Conservation (phyloP, 1,284 basidiomycete genomes). For the Cryptococcus maquisensis region DNA sequence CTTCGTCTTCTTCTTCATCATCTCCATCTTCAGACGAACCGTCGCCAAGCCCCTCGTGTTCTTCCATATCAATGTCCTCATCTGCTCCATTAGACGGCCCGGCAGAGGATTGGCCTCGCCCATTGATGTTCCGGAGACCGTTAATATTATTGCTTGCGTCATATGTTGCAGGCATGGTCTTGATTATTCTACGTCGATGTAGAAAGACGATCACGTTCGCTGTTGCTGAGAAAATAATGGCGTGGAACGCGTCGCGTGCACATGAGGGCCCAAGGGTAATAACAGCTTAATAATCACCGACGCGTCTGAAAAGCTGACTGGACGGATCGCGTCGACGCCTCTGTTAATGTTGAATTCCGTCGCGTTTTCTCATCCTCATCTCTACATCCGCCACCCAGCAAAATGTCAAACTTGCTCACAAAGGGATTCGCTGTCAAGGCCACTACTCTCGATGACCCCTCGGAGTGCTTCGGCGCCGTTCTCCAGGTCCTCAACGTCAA, state of each 20-base stretch:
- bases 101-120: neutral
- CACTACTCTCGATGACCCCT: conserved; percentile 24
- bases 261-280: too few relatives aligned
- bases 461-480: conserved; percentile 55
- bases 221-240: neutral
- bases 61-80: neutral
- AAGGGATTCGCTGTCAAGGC: conserved; percentile 38
- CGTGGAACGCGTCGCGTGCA: too few relatives aligned
- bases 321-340: conserved; percentile 19
- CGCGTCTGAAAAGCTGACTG: neutral
- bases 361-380: neutral
- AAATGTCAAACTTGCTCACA: conserved; percentile 38
- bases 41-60: neutral
- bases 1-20: conserved; percentile 12
- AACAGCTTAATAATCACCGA: too few relatives aligned
- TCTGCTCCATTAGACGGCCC: conserved; percentile 6
- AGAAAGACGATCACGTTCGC: too few relatives aligned
- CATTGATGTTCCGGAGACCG: neutral
- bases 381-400: conserved; percentile 5
- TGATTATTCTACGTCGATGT: neutral
- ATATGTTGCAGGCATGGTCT: neutral
- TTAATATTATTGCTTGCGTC: neutral
- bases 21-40: conserved; percentile 1
- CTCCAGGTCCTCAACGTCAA: conserved; percentile 80
- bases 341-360: too few relatives aligned